phyloP scores from a whole-genome alignment of 139 green algal genomes.

The Mesotaenium endlicherianum region DNA sequence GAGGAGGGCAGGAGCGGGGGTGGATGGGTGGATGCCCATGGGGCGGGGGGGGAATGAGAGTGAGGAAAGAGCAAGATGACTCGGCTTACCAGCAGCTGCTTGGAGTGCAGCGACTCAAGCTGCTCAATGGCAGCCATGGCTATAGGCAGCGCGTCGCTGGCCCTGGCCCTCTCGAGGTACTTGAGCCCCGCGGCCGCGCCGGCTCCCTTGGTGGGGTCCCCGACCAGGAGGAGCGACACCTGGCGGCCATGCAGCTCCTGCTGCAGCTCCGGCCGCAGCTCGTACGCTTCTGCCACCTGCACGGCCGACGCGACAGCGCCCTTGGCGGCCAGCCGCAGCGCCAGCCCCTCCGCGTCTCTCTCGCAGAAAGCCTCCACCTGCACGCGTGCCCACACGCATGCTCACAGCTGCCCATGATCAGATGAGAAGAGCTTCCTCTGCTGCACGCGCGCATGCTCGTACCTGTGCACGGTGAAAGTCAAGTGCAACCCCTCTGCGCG shows the following conservation, averaged over 20 bases:
- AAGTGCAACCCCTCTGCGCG: too few relatives aligned
- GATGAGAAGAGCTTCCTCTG: too few relatives aligned
- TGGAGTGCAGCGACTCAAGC: constrained; percentile 2
- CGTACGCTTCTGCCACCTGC: constrained; percentile 18
- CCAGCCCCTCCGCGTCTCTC: constrained; percentile 29
- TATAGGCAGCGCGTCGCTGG: constrained; percentile 15
- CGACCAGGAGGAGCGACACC: background rate
- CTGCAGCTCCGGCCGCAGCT: background rate
- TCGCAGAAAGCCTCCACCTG: constrained; percentile 30
- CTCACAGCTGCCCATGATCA: too few relatives aligned
- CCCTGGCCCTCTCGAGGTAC: constrained; percentile 6
- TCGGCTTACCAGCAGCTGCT: constrained; percentile 32
- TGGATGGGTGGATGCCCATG: too few relatives aligned
- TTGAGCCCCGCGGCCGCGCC: constrained; percentile 10
- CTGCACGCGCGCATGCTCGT: too few relatives aligned
- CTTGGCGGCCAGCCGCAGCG: constrained; percentile 14
- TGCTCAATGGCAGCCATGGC: constrained; percentile 26
- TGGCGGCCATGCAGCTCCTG: constrained; percentile 29
- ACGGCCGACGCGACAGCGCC: constrained; percentile 28
- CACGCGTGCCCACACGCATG: background rate
- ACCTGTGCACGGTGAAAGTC: too few relatives aligned
- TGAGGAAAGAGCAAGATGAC: background rate
- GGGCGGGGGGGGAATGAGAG: background rate
- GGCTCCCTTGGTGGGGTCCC: background rate
- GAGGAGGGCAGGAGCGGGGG: background rate